A percentile compares a stretch with the other conserved stretches of the same genome.
Evolutionary conservation across 2,329 filamentous ascomycete genomes (phyloP).

Genomic region (Bimuria novae-zelandiae): DNA sequence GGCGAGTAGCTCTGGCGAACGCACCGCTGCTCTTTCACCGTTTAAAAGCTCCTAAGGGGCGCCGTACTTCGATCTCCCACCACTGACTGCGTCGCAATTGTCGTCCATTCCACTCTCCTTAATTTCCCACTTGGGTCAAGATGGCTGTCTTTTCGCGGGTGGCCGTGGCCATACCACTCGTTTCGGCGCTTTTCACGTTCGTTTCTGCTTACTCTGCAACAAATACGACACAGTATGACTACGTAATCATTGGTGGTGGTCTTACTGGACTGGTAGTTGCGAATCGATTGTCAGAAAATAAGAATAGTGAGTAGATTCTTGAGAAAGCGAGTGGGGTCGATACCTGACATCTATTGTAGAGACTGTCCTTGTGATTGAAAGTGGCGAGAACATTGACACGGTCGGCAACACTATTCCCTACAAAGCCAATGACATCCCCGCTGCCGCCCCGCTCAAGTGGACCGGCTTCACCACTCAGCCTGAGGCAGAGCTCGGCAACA

Average conservation of each 20-base stretch:
- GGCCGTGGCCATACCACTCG: slow-evolving; percentile 30
- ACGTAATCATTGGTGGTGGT: slow-evolving; percentile 39
- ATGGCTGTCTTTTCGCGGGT: slow-evolving; percentile 18
- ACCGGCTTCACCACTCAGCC: slow-evolving; percentile 18
- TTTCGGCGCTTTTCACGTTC: slow-evolving; percentile 26
- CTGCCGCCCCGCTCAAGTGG: slow-evolving; percentile 28
- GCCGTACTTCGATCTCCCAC: not conserved
- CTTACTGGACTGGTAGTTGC: slow-evolving; percentile 37
- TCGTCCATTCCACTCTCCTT: not conserved
- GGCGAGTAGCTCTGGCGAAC: not conserved
- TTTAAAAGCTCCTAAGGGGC: not conserved
- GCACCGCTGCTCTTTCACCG: not conserved
- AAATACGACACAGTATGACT: slow-evolving; percentile 26
- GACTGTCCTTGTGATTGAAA: slow-evolving; percentile 35
- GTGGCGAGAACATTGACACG: slow-evolving; percentile 31
- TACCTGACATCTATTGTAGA: slow-evolving; percentile 22
- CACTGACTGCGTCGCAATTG: no score
- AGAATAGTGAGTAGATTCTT: slow-evolving; percentile 12
- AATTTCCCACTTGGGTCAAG: not conserved
- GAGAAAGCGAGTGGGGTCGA: not conserved
- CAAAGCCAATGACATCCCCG: slow-evolving; percentile 30
- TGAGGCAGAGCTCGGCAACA: slow-evolving; percentile 26
- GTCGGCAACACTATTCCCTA: slow-evolving; percentile 29
- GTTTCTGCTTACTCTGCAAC: slow-evolving; percentile 14
- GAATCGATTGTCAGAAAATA: slow-evolving; percentile 35